Evolutionary conservation across 2,329 filamentous ascomycete species (phyloP), one percentile per base, ranked within the genome.

Genomic region (Fusarium pseudonygamai): DNA sequence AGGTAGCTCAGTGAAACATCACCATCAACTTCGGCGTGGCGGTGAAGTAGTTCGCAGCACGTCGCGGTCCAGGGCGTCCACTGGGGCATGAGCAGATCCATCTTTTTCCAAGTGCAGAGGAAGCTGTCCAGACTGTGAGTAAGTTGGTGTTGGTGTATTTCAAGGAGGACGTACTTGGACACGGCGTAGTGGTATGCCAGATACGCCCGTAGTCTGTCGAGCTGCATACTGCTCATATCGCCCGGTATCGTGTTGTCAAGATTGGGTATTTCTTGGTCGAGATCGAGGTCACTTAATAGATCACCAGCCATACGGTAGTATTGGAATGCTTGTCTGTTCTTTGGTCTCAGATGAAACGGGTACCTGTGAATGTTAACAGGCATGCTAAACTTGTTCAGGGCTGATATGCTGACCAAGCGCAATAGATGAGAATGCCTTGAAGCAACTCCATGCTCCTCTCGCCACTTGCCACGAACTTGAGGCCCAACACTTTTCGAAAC

Each of bases 391-490:
- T 24, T 10, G n/a, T 13, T 7, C 11, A 26, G 11, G 7, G 14
- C 24, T 30, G 10, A 15, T 28, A 7, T 32, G 64, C 82, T 72
- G 79, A 90, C 89, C 89, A 91, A 24, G 85, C 82, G 56, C 87
- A 85, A 69, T 91, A 91, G 11, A 90, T 84, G 32, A 90, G 79
- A 26, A 91, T 78, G 7, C 88, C 88, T 69, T 89, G 87, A 3
- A 91, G 77, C 22, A 91, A 73, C 72, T 91, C 88, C 28, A 91
- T 66, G 18, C 83, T 88, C 63, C 87, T 85, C 80, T 91, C 88
- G 0, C 88, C 88, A 7, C 86, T 84, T 1, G 88, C 83, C 2
- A 91, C 86, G 45, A 89, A 86, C 77, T 88, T 90, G 49, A 88
- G 80, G 3, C 84, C 87, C n/a, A 90, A 73, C 0, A 88, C 83